These are phyloP conservation scores for Metarhizium rileyi DNA, from an alignment of 2,329 filamentous ascomycete genomes.

Conservation along the genomic window DNA sequence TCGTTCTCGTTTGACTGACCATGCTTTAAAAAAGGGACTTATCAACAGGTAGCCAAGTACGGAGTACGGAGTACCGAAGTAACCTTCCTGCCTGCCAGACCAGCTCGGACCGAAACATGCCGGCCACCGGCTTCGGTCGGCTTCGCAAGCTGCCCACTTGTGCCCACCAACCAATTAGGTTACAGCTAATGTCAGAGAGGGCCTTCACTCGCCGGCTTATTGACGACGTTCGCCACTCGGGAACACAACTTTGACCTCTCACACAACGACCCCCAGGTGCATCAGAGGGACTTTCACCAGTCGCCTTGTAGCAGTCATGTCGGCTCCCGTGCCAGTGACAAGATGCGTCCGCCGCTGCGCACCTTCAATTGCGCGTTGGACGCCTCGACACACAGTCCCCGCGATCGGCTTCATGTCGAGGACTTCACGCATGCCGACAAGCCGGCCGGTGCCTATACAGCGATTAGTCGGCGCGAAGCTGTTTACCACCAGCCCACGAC, in stretches of 20 bases:
- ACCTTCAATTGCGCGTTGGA: slow-evolving; percentile 21
- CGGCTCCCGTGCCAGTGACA: slow-evolving; percentile 27
- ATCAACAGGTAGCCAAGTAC: too few relatives aligned
- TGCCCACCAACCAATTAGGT: slow-evolving; percentile 12
- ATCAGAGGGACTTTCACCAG: not conserved
- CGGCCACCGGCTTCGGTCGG: slow-evolving; percentile 10
- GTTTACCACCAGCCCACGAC: slow-evolving; percentile 26
- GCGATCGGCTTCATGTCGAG: slow-evolving; percentile 12
- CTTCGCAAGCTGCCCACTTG: slow-evolving; percentile 5
- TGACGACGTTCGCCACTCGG: not conserved
- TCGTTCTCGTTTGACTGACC: too few relatives aligned
- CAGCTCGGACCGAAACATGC: not conserved
- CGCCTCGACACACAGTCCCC: slow-evolving; percentile 15
- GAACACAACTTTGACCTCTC: not conserved
- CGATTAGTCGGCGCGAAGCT: slow-evolving; percentile 17
- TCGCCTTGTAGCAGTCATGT: slow-evolving; percentile 19
- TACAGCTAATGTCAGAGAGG: slow-evolving; percentile 9
- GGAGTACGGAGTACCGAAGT: too few relatives aligned
- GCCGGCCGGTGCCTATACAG: slow-evolving; percentile 12
- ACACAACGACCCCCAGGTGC: not conserved
- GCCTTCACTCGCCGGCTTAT: slow-evolving; percentile 1
- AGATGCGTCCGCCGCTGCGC: slow-evolving; percentile 30
- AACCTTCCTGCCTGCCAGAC: too few relatives aligned
- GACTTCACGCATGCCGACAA: slow-evolving; percentile 8
- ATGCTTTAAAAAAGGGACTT: too few relatives aligned